Conservation (phyloP, 768 basidiomycete species). For the Pulveroboletus ravenelii region DNA sequence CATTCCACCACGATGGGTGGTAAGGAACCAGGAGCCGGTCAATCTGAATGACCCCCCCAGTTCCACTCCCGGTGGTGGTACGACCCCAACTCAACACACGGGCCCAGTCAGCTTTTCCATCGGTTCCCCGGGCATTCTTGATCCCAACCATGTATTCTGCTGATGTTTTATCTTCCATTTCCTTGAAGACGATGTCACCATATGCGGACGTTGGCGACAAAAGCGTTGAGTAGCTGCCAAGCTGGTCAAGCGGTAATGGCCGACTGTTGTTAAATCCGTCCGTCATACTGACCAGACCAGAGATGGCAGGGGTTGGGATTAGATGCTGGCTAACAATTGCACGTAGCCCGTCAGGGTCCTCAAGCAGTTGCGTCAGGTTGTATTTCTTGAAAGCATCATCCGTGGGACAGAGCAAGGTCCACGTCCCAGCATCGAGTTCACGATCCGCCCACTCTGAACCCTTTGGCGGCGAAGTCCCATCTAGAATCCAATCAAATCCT, state of each 20-base stretch:
- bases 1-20: slow-evolving; percentile 77
- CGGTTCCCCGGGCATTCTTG: slow-evolving; percentile 65
- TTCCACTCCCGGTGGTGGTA: slow-evolving; percentile 64
- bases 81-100: slow-evolving; percentile 71
- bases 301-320: slow-evolving; percentile 42
- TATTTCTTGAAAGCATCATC: slow-evolving; percentile 88
- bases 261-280: slow-evolving; percentile 56
- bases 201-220: slow-evolving; percentile 62
- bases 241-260: slow-evolving; percentile 68
- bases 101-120: slow-evolving; percentile 59
- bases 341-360: slow-evolving; percentile 48
- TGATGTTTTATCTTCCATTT: slow-evolving; percentile 38
- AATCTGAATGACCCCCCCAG: slow-evolving; percentile 86
- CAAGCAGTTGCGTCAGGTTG: slow-evolving; percentile 73
- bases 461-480: slow-evolving; percentile 76
- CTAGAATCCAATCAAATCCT: slow-evolving; percentile 86
- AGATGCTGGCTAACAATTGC: slow-evolving; percentile 74
- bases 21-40: slow-evolving; percentile 83
- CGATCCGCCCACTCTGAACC: slow-evolving; percentile 60
- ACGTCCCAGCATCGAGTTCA: slow-evolving; percentile 50
- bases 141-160: slow-evolving; percentile 59
- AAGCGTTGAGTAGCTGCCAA: slow-evolving; percentile 71
- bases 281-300: slow-evolving; percentile 24
- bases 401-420: slow-evolving; percentile 87
- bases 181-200: slow-evolving; percentile 80